phyloP scores from a whole-genome alignment of 2,329 filamentous ascomycete genomes.

The Pleurostoma richardsiae region DNA sequence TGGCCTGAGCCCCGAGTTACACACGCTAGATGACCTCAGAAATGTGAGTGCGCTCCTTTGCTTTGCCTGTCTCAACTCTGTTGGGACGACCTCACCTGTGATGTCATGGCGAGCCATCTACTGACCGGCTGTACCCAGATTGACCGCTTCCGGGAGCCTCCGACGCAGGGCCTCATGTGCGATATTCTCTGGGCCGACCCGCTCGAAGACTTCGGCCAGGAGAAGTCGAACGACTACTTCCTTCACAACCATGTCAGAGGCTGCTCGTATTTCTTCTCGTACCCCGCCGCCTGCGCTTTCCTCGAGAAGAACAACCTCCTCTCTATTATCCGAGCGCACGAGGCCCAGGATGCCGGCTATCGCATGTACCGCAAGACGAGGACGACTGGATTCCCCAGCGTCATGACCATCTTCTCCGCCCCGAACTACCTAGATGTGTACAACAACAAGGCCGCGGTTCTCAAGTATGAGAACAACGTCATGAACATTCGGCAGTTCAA shows the following conservation, averaged over 20 bases:
- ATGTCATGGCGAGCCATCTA: too few relatives aligned
- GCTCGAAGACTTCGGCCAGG: slow-evolving; percentile 95
- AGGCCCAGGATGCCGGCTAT: slow-evolving; percentile 97
- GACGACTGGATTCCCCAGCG: slow-evolving; percentile 95
- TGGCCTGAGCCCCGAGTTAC: slow-evolving; percentile 89
- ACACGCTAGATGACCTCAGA: slow-evolving; percentile 92
- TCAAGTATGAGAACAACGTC: slow-evolving; percentile 99
- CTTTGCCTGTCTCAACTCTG: neutral
- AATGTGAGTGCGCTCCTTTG: slow-evolving; percentile 52
- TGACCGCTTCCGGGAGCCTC: slow-evolving; percentile 95
- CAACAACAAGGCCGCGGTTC: slow-evolving; percentile 98
- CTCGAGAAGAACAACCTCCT: slow-evolving; percentile 98
- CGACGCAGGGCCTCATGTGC: slow-evolving; percentile 97
- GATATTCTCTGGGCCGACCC: slow-evolving; percentile 99
- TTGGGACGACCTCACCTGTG: neutral
- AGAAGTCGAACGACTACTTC: slow-evolving; percentile 97
- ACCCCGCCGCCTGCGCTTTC: slow-evolving; percentile 93
- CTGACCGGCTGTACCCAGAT: slow-evolving; percentile 49
- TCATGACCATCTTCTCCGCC: slow-evolving; percentile 99
- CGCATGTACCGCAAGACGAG: slow-evolving; percentile 99
- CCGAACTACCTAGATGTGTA: slow-evolving; percentile 99
- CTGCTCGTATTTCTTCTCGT: slow-evolving; percentile 99
- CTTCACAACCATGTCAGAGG: slow-evolving; percentile 97
- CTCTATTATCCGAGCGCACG: slow-evolving; percentile 94
- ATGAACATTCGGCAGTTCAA: slow-evolving; percentile 99